Conservation (phyloP, 2,329 filamentous ascomycete species). For the Clonostachys solani region DNA sequence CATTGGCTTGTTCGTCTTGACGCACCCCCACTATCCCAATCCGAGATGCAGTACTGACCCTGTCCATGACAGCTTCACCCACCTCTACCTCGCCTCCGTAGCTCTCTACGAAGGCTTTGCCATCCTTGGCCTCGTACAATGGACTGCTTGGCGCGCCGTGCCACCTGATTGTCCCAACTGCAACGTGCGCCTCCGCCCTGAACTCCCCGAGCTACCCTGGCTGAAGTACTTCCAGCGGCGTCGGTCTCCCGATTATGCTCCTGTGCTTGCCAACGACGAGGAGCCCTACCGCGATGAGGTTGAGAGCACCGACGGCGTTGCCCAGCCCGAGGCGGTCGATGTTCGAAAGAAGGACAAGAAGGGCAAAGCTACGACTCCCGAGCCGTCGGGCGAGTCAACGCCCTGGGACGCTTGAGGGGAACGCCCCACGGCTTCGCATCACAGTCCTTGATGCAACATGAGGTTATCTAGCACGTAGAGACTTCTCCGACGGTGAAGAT, state of each 20-base stretch:
- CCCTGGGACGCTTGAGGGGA: neutral
- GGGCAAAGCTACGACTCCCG: slow-evolving; percentile 9
- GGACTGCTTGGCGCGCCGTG: slow-evolving; percentile 29
- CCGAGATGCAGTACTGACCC: neutral
- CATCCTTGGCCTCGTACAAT: slow-evolving; percentile 29
- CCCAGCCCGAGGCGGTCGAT: slow-evolving; percentile 12
- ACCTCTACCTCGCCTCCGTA: slow-evolving; percentile 31
- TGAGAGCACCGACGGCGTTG: slow-evolving; percentile 5
- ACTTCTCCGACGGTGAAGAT: too few species aligned
- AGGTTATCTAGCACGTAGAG: too few species aligned
- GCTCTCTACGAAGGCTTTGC: slow-evolving; percentile 31
- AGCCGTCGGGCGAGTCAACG: neutral
- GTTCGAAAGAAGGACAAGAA: slow-evolving; percentile 14
- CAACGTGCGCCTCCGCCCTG: slow-evolving; percentile 26
- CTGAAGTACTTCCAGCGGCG: slow-evolving; percentile 9
- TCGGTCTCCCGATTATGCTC: slow-evolving; percentile 5
- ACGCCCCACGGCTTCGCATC: neutral
- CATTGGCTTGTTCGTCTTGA: slow-evolving; percentile 29
- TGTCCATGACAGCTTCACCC: slow-evolving; percentile 1
- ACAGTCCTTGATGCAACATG: too few species aligned
- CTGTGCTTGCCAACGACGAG: slow-evolving; percentile 15
- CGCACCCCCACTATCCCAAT: neutral
- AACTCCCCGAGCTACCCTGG: slow-evolving; percentile 30
- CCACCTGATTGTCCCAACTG: slow-evolving; percentile 35
- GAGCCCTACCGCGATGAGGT: slow-evolving; percentile 16